Evolutionary conservation across 192 early-diverging fungal species (phyloP), one percentile per base, ranked within the genome.

Genomic region (Entomortierella chlamydospora): DNA sequence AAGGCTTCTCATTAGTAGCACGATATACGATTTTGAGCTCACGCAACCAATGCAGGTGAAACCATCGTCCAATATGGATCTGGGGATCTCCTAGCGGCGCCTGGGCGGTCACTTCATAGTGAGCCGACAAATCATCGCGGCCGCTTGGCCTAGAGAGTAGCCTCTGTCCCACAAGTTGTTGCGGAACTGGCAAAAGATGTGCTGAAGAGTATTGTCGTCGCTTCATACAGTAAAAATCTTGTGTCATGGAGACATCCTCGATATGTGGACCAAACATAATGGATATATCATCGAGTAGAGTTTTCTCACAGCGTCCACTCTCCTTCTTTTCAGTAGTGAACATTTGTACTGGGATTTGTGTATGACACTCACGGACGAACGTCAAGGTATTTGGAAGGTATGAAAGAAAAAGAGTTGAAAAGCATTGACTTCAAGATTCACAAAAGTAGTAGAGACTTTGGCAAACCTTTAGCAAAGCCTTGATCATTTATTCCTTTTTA

Each of bases 1-100:
- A 56, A 25, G 58, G 58, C 41, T 25, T 28, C 11, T 60, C 25
- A 2, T 15, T 25, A 1, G 41, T 20, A 17, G 41, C 42, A 6
- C 64, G 64, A 18, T 41, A 67, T 17, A 57, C 41, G 31, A 67
- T 67, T 37, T 47, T 56, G 17, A 67, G 54, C 29, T 67, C 53
- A 11, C 30, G 37, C 9, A 67, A 37, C 64, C 54, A 67, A 4
- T 52, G 41, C 26, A 56, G 26, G 12, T 43, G 11, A 26, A 57
- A 6, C 8, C 53, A 29, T 12, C 33, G 28, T 6, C 55, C 55
- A 17, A 57, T 13, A 57, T 57, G 55, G 29, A 57, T 39, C 33
- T 22, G 30, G 5, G 51, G 62, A 34, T 64, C 51, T 17, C 22
- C 15, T 23, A 12, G 33, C 0, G 50, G 51, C 17, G 53, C 62